Evolutionary conservation across 1,139 yeast genomes (phyloP).

Genomic region (Pneumocystis canis): DNA sequence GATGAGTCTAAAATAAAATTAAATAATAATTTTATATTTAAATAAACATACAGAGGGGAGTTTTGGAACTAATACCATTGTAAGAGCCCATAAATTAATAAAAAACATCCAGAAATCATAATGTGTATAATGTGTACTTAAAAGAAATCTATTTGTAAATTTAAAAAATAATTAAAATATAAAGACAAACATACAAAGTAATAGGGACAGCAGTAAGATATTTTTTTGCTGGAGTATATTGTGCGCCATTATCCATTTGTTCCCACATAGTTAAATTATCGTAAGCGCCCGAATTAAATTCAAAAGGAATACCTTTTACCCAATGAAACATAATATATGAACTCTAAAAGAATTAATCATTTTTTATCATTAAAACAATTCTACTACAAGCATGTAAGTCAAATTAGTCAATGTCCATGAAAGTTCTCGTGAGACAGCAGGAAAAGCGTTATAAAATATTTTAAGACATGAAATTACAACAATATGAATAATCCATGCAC

Average conservation of each 20-base stretch:
- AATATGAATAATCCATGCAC: constrained; percentile 85
- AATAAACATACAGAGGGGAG: constrained; percentile 37
- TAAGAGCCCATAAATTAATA: constrained; percentile 65
- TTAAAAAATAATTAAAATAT: background rate
- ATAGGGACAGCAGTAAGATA: constrained; percentile 84
- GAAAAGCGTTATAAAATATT: constrained; percentile 60
- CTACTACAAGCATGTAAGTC: constrained; percentile 48
- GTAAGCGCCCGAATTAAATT: constrained; percentile 89
- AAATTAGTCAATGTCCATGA: constrained; percentile 89
- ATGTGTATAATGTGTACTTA: constrained; percentile 80
- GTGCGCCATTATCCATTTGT: constrained; percentile 92
- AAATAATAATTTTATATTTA: background rate
- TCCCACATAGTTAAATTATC: constrained; percentile 98
- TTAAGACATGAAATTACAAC: constrained; percentile 65
- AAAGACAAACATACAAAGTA: constrained; percentile 31
- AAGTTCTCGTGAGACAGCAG: constrained; percentile 65
- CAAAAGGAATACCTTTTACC: constrained; percentile 93
- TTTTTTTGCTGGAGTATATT: constrained; percentile 91
- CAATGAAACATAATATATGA: constrained; percentile 93
- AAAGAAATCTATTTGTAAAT: constrained; percentile 34
- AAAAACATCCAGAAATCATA: constrained; percentile 69
- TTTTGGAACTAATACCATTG: constrained; percentile 76
- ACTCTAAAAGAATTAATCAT: constrained; percentile 30
- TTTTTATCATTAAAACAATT: background rate
- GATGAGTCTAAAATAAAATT: constrained; percentile 9